Conservation (phyloP, 495 filamentous ascomycete genomes). For the Penicillium waksmanii region DNA sequence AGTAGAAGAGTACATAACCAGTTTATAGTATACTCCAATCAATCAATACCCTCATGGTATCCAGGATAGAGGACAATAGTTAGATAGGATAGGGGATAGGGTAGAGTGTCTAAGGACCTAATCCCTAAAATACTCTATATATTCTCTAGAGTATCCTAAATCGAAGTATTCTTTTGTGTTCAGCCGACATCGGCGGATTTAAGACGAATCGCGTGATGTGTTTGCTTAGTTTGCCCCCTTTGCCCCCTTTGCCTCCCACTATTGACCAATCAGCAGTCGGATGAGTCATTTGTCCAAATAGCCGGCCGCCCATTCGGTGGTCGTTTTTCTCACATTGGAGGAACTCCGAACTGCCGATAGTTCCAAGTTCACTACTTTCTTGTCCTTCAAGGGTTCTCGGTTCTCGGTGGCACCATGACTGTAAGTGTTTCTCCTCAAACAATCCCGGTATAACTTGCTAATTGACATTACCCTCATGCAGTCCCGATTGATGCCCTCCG, state of each 20-base stretch:
- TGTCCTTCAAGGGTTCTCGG: background rate
- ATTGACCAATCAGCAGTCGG: conserved; percentile 13
- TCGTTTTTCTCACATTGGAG: conserved; percentile 16
- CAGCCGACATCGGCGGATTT: conserved; percentile 19
- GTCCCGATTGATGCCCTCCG: conserved; percentile 39
- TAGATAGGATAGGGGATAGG: too few relatives aligned
- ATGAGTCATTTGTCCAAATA: conserved; percentile 23
- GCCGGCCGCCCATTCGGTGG: conserved; percentile 23
- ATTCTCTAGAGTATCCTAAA: background rate
- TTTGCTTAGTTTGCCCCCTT: conserved; percentile 17
- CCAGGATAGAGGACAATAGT: too few relatives aligned
- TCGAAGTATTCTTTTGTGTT: background rate
- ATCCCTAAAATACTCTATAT: too few relatives aligned
- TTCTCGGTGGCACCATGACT: conserved; percentile 26
- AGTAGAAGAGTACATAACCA: too few relatives aligned
- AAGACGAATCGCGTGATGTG: conserved; percentile 12
- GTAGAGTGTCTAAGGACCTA: too few relatives aligned
- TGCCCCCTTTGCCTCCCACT: background rate
- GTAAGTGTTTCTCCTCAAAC: conserved; percentile 16
- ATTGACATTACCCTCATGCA: conserved; percentile 18
- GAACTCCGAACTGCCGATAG: conserved; percentile 1
- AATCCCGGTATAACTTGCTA: background rate
- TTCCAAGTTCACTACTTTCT: background rate
- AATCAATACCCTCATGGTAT: too few relatives aligned
- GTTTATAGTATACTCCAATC: too few relatives aligned